phyloP scores from a whole-genome alignment of 2,329 filamentous ascomycete species.

The Colletotrichum sp. region DNA sequence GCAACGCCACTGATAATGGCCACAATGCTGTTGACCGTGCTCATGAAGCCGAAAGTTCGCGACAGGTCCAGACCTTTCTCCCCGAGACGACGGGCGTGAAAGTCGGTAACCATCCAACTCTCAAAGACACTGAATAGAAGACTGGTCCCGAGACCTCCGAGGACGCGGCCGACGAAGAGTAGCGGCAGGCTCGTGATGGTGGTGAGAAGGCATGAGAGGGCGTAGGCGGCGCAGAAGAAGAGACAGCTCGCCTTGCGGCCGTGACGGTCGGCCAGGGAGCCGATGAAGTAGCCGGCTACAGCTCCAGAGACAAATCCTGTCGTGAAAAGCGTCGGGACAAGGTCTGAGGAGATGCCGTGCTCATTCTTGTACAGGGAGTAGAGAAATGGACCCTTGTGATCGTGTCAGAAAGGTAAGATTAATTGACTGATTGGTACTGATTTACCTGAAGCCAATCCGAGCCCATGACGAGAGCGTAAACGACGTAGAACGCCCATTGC shows the following conservation, averaged over 20 bases:
- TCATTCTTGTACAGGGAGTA: conserved; percentile 40
- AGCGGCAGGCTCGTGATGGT: conserved; percentile 35
- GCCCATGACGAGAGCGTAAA: conserved; percentile 55
- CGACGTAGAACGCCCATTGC: conserved; percentile 40
- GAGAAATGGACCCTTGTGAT: conserved; percentile 35
- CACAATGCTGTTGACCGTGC: conserved; percentile 58
- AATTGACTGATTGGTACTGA: neutral
- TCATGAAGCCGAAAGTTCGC: conserved; percentile 55
- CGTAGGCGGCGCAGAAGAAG: conserved; percentile 58
- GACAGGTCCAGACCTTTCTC: conserved; percentile 47
- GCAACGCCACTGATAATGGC: conserved; percentile 58
- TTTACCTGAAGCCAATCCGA: conserved; percentile 57
- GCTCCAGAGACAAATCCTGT: conserved; percentile 50
- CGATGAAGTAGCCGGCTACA: conserved; percentile 49
- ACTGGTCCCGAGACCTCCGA: conserved; percentile 61
- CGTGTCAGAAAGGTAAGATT: neutral
- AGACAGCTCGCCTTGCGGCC: conserved; percentile 59
- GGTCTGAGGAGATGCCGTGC: conserved; percentile 28
- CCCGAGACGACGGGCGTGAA: conserved; percentile 46
- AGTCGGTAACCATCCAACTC: conserved; percentile 66
- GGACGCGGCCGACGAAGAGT: conserved; percentile 56
- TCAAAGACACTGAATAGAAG: conserved; percentile 65
- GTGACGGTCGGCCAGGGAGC: conserved; percentile 52
- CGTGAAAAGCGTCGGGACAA: conserved; percentile 45
- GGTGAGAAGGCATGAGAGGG: conserved; percentile 52